A percentile compares a stretch with the other conserved stretches of the same genome.
Evolutionary conservation across 495 filamentous ascomycete genomes (phyloP).

Genomic region (Podospora comata): DNA sequence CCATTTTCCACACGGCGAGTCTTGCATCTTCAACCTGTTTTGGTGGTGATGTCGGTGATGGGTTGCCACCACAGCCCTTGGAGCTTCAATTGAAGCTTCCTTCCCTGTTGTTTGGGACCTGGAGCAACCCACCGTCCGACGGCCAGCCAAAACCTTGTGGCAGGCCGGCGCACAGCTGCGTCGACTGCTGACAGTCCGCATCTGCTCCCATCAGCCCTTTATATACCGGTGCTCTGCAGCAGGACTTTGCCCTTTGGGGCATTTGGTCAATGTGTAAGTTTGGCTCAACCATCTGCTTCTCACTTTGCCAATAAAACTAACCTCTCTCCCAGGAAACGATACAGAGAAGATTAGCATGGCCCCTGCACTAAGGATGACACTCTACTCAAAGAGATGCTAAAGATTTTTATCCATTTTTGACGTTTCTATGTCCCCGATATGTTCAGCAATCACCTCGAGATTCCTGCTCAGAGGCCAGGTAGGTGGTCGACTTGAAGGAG

Average conservation of each 20-base stretch:
- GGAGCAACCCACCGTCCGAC: neutral
- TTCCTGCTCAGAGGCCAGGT: neutral
- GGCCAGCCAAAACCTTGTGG: neutral
- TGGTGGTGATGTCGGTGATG: neutral
- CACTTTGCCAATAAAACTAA: constrained; percentile 26
- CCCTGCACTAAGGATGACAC: constrained; percentile 99
- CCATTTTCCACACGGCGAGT: neutral
- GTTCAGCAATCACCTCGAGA: neutral
- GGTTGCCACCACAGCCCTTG: neutral
- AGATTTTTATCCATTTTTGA: neutral
- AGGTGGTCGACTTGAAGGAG: neutral
- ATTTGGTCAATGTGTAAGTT: constrained; percentile 37
- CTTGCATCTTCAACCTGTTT: neutral
- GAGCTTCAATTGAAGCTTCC: neutral
- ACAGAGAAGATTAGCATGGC: constrained; percentile 97
- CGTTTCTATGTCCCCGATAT: neutral
- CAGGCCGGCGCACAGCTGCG: neutral
- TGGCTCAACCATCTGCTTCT: constrained; percentile 17
- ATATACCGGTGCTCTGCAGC: neutral
- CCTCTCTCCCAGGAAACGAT: constrained; percentile 31
- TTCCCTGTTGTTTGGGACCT: neutral
- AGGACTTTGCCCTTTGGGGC: constrained; percentile 27
- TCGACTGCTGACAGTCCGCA: neutral
- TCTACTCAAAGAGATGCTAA: constrained; percentile 1
- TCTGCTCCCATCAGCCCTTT: neutral